Conservation (phyloP, 2,329 filamentous ascomycete species). For the Epichloe coenophiala region DNA sequence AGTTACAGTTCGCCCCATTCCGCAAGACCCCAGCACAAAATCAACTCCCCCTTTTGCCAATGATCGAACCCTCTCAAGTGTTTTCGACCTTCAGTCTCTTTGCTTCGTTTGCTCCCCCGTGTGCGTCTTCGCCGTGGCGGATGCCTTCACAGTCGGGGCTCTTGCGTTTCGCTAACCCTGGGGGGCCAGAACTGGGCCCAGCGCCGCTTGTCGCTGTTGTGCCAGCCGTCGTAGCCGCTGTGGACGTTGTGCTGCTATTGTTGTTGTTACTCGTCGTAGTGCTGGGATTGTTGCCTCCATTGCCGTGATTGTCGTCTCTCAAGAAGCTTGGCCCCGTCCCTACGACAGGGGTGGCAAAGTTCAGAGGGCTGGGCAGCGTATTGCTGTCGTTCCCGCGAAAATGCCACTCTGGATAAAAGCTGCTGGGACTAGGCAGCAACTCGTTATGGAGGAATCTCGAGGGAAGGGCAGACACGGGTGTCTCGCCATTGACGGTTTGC, state of each 20-base stretch:
- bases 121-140: conserved; percentile 24
- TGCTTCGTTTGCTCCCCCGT: conserved; percentile 30
- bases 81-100: conserved; percentile 42
- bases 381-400: conserved; percentile 62
- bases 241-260: conserved; percentile 9
- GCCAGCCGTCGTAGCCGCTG: conserved; percentile 5
- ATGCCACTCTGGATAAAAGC: conserved; percentile 87
- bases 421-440: conserved; percentile 78
- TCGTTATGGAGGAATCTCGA: conserved; percentile 82
- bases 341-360: conserved; percentile 72
- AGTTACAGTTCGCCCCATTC: not conserved
- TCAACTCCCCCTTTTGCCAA: not conserved
- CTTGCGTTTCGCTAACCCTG: conserved; percentile 35
- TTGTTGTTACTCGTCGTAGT: conserved; percentile 8
- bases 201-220: conserved; percentile 7
- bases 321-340: conserved; percentile 50
- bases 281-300: conserved; percentile 6
- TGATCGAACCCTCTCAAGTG: not conserved
- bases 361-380: conserved; percentile 81
- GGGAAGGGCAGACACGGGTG: conserved; percentile 86
- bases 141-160: conserved; percentile 36
- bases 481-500: conserved; percentile 40
- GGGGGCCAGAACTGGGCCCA: conserved; percentile 4
- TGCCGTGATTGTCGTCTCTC: conserved; percentile 34
- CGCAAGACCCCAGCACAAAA: not conserved